Evolutionary conservation across 2,329 filamentous ascomycete species (phyloP).

Genomic region (Aspergillus fijiensis): DNA sequence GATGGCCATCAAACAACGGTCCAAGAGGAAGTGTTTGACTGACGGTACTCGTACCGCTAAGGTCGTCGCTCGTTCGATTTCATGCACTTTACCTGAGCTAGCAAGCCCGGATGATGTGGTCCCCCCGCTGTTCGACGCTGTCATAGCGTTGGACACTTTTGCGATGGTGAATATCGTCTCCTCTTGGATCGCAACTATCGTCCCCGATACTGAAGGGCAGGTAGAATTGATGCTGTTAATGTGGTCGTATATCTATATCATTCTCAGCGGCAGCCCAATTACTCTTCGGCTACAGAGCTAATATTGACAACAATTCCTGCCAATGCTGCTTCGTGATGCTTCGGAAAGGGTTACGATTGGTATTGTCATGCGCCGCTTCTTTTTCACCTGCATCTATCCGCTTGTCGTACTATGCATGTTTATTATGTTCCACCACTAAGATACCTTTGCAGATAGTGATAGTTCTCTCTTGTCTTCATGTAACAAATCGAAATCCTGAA

Average conservation of each 20-base stretch:
- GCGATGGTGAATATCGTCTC: not conserved
- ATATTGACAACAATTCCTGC: not conserved
- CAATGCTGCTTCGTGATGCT: not conserved
- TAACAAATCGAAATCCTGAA: not conserved
- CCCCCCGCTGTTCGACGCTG: not conserved
- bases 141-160: not conserved
- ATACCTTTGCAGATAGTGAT: not conserved
- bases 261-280: not conserved
- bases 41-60: not conserved
- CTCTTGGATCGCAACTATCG: not conserved
- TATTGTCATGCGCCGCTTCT: not conserved
- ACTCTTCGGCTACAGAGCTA: not conserved
- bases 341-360: not conserved
- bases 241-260: not conserved
- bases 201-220: not conserved
- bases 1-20: not conserved
- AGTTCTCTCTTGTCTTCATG: not conserved
- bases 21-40: not conserved
- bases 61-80: not conserved
- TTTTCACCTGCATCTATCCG: not conserved
- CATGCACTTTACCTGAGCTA: not conserved
- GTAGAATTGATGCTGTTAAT: not conserved
- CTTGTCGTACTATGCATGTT: not conserved
- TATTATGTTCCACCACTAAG: not conserved
- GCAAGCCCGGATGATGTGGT: not conserved